Evolutionary conservation across 139 green algal genomes (phyloP).

Genomic region (Coelastrella sp.): DNA sequence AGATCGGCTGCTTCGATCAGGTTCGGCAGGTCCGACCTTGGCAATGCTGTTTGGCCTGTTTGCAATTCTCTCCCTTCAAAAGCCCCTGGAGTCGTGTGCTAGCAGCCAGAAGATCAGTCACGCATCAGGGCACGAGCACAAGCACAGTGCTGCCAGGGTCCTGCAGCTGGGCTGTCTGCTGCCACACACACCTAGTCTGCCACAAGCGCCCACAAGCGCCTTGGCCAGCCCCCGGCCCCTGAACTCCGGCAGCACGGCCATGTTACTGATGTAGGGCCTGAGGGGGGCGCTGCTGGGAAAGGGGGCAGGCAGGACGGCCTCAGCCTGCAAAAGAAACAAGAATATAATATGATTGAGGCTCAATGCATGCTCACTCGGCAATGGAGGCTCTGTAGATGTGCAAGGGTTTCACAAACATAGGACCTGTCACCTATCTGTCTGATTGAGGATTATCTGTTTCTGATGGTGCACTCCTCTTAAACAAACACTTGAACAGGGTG

Average conservation of each 20-base stretch:
- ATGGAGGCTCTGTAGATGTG: background rate
- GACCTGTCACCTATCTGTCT: background rate
- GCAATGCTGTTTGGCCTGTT: no score
- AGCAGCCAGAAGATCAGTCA: no score
- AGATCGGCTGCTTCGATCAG: no score
- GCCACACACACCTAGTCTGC: slow-evolving; percentile 59
- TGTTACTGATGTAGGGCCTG: slow-evolving; percentile 75
- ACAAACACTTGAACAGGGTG: no score
- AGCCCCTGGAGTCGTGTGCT: no score
- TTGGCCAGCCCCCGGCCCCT: slow-evolving; percentile 63
- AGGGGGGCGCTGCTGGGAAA: slow-evolving; percentile 71
- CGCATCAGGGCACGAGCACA: background rate
- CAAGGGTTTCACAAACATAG: background rate
- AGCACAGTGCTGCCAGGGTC: background rate
- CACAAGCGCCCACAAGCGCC: slow-evolving; percentile 60
- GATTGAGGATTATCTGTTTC: no score
- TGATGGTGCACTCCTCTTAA: no score
- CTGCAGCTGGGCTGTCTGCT: background rate
- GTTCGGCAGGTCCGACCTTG: no score
- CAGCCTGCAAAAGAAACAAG: slow-evolving; percentile 12
- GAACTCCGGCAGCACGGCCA: slow-evolving; percentile 63
- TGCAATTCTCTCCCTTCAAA: no score
- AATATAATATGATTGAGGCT: background rate
- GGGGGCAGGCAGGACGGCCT: slow-evolving; percentile 77
- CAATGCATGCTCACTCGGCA: background rate